phyloP scores from a whole-genome alignment of 257 asterid species.

The Fraxinus excelsior region DNA sequence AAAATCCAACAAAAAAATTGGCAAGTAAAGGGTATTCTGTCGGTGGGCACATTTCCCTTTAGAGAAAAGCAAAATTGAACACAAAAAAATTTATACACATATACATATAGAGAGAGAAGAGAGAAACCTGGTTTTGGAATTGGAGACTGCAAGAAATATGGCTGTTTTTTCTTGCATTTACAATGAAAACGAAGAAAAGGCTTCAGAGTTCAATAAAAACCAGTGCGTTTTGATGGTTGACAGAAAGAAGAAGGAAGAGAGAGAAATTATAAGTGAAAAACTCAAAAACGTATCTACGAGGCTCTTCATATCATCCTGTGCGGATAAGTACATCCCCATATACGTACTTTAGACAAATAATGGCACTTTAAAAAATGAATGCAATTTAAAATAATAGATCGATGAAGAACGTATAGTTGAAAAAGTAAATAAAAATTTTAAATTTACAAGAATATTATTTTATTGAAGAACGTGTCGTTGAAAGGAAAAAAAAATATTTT shows the following conservation, averaged over 20 bases:
- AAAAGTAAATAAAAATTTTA: no score
- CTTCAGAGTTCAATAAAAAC: background rate
- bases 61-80: background rate
- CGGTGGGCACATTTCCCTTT: background rate
- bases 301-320: no score
- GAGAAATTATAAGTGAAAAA: background rate
- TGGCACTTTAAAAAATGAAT: no score
- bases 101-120: background rate
- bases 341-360: background rate
- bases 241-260: background rate
- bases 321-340: background rate
- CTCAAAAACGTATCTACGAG: background rate
- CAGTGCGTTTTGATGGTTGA: background rate
- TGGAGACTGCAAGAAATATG: conserved; percentile 19
- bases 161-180: conserved; percentile 17
- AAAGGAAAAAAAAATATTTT: no score
- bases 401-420: no score
- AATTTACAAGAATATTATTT: no score
- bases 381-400: no score
- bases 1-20: background rate
- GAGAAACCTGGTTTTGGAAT: conserved; percentile 34
- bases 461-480: no score
- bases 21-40: background rate
- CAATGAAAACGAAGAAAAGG: background rate
- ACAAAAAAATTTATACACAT: background rate